phyloP scores from a whole-genome alignment of 352 stramenopile genomes.

The Thraustotheca clavata region DNA sequence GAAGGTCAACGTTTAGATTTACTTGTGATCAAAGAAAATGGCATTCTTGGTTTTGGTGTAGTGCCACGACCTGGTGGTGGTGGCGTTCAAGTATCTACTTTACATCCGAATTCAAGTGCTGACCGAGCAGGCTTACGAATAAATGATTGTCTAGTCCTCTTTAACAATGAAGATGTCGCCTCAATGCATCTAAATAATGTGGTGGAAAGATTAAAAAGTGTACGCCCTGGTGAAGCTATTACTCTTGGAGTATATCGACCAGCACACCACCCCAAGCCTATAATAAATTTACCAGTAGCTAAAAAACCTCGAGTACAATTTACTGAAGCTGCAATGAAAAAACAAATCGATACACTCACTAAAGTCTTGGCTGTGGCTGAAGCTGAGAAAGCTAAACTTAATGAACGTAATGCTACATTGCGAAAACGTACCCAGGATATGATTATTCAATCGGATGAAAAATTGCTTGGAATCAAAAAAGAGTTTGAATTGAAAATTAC shows the following conservation, averaged over 20 bases:
- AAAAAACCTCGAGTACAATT: slow-evolving; percentile 19
- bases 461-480: slow-evolving; percentile 41
- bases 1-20: background rate
- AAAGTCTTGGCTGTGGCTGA: slow-evolving; percentile 52
- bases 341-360: slow-evolving; percentile 39
- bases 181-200: background rate
- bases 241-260: background rate
- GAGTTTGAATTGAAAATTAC: slow-evolving; percentile 25
- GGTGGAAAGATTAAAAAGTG: slow-evolving; percentile 8
- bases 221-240: background rate
- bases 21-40: slow-evolving; percentile 9
- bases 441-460: slow-evolving; percentile 68
- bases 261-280: background rate
- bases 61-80: background rate
- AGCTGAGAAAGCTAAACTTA: slow-evolving; percentile 36
- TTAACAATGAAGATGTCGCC: slow-evolving; percentile 7
- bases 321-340: slow-evolving; percentile 32
- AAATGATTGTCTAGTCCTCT: background rate
- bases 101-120: slow-evolving; percentile 14
- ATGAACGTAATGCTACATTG: slow-evolving; percentile 56
- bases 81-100: slow-evolving; percentile 16
- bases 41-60: slow-evolving; percentile 14
- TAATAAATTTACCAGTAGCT: background rate
- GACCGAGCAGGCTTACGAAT: slow-evolving; percentile 1
- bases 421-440: slow-evolving; percentile 66